Evolutionary conservation across 2,329 filamentous ascomycete species (phyloP), one percentile per base, ranked within the genome.

Genomic region (Laburnicola sp.): DNA sequence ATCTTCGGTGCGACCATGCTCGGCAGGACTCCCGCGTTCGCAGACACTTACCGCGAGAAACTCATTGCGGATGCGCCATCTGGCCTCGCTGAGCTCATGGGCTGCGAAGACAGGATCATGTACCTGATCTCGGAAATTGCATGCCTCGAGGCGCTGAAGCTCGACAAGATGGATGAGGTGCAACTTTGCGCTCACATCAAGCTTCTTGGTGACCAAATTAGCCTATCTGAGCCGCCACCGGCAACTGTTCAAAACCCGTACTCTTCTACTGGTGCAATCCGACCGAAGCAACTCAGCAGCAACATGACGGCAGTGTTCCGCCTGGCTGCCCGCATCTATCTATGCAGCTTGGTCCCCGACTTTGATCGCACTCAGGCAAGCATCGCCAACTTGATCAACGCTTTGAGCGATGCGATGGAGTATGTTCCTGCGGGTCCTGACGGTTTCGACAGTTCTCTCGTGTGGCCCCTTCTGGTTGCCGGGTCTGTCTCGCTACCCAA

Each of bases 81-180:
- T 7, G 94, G 94, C 8, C 82, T 99, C 32, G 86, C 88, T 46
- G 91, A 96, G 77, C 82, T 97, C 45, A 97, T 97, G 92, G 94
- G 94, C 62, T 97, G 94, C 73, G 93, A 97, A 58, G 94, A 99
- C 75, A 86, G 86, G 22, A 88, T 97, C 75, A 97, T 99, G 91
- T 97, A 96, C 74, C 81, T 97, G 64, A 96, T 99, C 71, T 96
- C 91, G 2, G 94, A 99, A 76, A 96, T 97, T 64, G 90, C 93
- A 48, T 97, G 94, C 74, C 85, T 99, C 46, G 94, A 97, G 72
- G 88, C 89, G 3, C 83, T 97, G 58, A 95, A 94, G 79, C 77
- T 80, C 34, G 89, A 74, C 56, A 69, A 88, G 62, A 91, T 94
- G 63, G 89, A 96, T 62, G 87, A 94, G 66, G 86, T 94, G 58